phyloP scores from a whole-genome alignment of 169 alveolate genomes.

The Plasmodium knowlesi region DNA sequence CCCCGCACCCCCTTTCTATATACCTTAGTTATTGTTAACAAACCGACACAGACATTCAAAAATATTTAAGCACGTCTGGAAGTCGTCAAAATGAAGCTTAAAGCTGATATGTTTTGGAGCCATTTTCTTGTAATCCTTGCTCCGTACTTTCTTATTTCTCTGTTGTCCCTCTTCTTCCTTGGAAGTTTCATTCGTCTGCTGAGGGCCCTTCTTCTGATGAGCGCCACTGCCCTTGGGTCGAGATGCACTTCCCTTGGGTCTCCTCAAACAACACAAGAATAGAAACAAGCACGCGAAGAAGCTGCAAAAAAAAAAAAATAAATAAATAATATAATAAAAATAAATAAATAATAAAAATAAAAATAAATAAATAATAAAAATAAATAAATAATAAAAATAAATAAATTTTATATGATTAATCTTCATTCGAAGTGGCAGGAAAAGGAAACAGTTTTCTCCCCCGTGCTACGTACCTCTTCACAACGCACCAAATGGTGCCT shows the following conservation, averaged over 20 bases:
- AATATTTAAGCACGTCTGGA: constrained; percentile 41
- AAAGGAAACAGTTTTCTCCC: neutral
- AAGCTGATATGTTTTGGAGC: constrained; percentile 20
- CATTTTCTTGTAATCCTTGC: constrained; percentile 28
- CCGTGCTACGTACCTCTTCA: constrained; percentile 17
- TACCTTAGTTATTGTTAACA: constrained; percentile 19
- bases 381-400: neutral
- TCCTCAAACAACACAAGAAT: neutral
- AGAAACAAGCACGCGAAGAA: neutral
- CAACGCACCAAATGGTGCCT: neutral
- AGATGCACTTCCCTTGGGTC: neutral
- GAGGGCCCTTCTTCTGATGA: neutral
- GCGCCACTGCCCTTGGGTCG: neutral
- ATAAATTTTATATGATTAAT: neutral
- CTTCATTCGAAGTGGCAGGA: neutral
- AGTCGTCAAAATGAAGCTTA: constrained; percentile 65
- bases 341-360: neutral
- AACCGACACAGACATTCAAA: constrained; percentile 57
- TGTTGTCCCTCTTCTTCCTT: constrained; percentile 1
- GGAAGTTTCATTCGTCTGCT: neutral
- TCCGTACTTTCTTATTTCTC: neutral
- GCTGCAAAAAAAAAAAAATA: constrained; percentile 14
- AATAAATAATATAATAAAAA: too few relatives aligned
- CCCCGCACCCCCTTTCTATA: neutral
- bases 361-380: neutral